Evolutionary conservation across 78 protist species (phyloP), one percentile per base, ranked within the genome.

Genomic region (Bodo saltans): DNA sequence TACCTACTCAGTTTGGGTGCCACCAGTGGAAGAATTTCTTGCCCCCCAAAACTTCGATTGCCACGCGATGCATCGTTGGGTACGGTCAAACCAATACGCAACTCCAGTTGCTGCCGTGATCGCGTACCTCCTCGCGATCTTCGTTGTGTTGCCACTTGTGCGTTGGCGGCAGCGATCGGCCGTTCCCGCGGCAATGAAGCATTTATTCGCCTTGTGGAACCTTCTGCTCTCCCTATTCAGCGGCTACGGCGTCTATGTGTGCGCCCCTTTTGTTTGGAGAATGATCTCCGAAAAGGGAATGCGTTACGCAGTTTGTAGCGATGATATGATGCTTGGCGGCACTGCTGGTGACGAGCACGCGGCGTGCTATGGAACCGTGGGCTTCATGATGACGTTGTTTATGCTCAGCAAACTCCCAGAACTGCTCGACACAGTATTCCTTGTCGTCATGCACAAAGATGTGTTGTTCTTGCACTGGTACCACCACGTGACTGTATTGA

Each of bases 381-480:
- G 78, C 8, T 83, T 40, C 60, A 47, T 68, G 41, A 73, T 71
- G 75, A 71, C 72, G 27, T 42, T 38, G 27, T 83, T 83, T 27
- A 73, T 73, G 79, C 37, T 83, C 2, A 74, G 81, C 27, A 83
- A 83, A 27, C 75, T 83, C 78, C 79, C 87, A 23, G 87, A 83
- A 35, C 79, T 83, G 34, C 27, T 3, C 39, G 87, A 83, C 74
- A 83, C 87, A 26, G 34, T 76, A 28, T 60, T 83, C 67, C 12
- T 73, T 4, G 32, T 83, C 34, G 1, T 83, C n/a, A 83, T 38
- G 78, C 12, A 76, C 17, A 47, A 35, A 34, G 67, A 32, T 25
- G 80, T 83, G 17, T n/a, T 27, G 25, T 42, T 83, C 68, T 68
- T 83, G 34, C 87, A 83, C 25, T 83, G 87, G 87, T 83, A 83